Evolutionary conservation across 257 asterid species (phyloP).

Genomic region (Petrea volubilis): DNA sequence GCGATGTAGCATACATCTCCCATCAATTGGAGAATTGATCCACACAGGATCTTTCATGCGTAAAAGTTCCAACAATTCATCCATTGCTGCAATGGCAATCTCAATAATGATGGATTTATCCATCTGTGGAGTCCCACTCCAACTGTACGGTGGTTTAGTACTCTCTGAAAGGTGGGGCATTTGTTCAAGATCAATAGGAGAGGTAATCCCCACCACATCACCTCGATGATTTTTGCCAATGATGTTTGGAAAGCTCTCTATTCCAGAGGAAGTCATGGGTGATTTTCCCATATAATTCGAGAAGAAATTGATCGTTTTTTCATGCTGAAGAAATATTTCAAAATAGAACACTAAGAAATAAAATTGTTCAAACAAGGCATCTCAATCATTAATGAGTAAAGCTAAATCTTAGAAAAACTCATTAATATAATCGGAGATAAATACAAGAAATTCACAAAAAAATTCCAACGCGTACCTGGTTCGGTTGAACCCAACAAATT

Average conservation of each 20-base stretch:
- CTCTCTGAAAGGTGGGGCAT: constrained; percentile 30
- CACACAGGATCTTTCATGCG: constrained; percentile 62
- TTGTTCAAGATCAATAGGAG: too few species aligned
- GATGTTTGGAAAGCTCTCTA: constrained; percentile 18
- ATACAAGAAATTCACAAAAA: too few species aligned
- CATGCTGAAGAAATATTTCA: constrained; percentile 38
- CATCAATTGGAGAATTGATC: constrained; percentile 44
- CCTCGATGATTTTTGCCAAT: constrained; percentile 9
- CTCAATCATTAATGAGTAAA: background rate
- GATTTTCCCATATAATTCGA: constrained; percentile 39
- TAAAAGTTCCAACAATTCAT: constrained; percentile 57
- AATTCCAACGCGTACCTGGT: too few species aligned
- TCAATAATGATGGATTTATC: constrained; percentile 42
- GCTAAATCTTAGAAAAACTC: too few species aligned
- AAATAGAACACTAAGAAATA: background rate
- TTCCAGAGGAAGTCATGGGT: constrained; percentile 13
- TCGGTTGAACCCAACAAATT: too few species aligned
- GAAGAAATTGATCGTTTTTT: constrained; percentile 27
- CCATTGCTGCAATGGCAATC: constrained; percentile 42
- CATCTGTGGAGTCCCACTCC: constrained; percentile 27
- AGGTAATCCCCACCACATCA: constrained; percentile 24
- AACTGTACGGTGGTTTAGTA: background rate
- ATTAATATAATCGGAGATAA: too few species aligned
- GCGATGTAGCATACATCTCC: constrained; percentile 40
- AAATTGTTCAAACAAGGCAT: constrained; percentile 12